Evolutionary conservation across 2,329 filamentous ascomycete species (phyloP).

Genomic region (Orbilia javanica): DNA sequence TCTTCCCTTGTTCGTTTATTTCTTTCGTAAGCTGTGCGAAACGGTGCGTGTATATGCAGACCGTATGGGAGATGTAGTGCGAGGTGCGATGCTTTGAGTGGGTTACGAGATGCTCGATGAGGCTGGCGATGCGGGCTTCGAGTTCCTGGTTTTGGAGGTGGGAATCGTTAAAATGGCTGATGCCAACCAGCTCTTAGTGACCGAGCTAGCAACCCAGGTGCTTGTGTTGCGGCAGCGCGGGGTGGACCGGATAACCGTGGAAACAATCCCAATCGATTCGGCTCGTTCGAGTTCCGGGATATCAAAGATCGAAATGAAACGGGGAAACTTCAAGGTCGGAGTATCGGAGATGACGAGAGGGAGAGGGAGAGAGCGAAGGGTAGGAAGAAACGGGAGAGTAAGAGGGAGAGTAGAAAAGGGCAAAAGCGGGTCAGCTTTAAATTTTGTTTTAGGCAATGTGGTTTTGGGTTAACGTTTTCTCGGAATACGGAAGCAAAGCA

Average conservation of each 20-base stretch:
- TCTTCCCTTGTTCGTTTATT: neutral
- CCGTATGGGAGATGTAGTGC: neutral
- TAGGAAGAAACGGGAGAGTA: slow-evolving; percentile 3
- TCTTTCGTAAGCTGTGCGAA: neutral
- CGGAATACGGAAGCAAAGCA: slow-evolving; percentile 45
- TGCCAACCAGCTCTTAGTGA: too few species aligned
- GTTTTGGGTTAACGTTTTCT: slow-evolving; percentile 10
- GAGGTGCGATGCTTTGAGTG: slow-evolving; percentile 50
- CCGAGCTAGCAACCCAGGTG: neutral
- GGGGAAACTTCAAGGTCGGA: neutral
- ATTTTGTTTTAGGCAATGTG: slow-evolving; percentile 4
- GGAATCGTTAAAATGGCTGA: slow-evolving; percentile 26
- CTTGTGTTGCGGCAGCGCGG: slow-evolving; percentile 14
- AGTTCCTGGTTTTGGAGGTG: neutral
- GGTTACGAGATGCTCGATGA: slow-evolving; percentile 30
- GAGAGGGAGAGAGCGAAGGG: neutral
- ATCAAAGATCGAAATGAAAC: neutral
- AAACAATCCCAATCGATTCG: neutral
- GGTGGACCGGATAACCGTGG: slow-evolving; percentile 22
- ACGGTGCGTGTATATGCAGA: slow-evolving; percentile 2
- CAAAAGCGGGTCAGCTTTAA: slow-evolving; percentile 22
- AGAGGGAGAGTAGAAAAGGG: too few species aligned
- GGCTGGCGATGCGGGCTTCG: slow-evolving; percentile 34
- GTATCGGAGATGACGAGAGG: neutral
- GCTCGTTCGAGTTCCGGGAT: slow-evolving; percentile 6